Evolutionary conservation across 192 early-diverging fungal genomes (phyloP), one percentile per base, ranked within the genome.

Genomic region (Piromyces finnis): DNA sequence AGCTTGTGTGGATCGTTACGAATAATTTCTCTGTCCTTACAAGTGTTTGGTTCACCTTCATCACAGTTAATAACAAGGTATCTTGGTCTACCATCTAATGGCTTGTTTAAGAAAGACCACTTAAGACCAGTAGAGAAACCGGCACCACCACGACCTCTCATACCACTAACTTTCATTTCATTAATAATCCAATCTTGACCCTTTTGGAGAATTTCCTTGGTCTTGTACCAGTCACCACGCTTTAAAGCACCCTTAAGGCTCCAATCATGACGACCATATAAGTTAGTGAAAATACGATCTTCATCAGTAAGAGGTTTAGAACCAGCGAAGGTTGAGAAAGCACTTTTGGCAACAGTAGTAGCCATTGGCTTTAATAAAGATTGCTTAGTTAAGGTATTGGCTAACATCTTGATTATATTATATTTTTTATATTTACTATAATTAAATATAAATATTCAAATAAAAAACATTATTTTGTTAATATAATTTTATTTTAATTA

Each of bases 31-130:
- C 97, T 92, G 85, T 96, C 96, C 87, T 97, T 99, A 91, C 97
- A 99, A 78, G 97, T 99, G 77, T 96, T 95, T 12, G 97, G 97
- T 86, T 98, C 97, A 82, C 97, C 97, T 85, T 99, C 97, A 82
- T 99, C 96, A 79, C 96, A 95, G 85, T 99, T 99, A 83, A 99
- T 92, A 29, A 98, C 96, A 84, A 99, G 89, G 85, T 98, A 99
- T 29, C 94, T 91, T 32, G 97, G 90, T 78, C 88, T 85, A 30
- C 86, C 86, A 78, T 93, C 93, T 29, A 87, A 86, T 37, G 93
- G 91, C 83, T 99, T 99, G 87, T 97, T 97, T 96, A 99, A 97
- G 85, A 99, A 99, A 84, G 92, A 94, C 96, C 97, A 98, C 87
- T 99, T 99, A 78, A 99, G 89, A 77, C 97, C 97, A 15, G 96